phyloP scores from a whole-genome alignment of 148 eudicot genomes.

The Mesembryanthemum crystallinum region DNA sequence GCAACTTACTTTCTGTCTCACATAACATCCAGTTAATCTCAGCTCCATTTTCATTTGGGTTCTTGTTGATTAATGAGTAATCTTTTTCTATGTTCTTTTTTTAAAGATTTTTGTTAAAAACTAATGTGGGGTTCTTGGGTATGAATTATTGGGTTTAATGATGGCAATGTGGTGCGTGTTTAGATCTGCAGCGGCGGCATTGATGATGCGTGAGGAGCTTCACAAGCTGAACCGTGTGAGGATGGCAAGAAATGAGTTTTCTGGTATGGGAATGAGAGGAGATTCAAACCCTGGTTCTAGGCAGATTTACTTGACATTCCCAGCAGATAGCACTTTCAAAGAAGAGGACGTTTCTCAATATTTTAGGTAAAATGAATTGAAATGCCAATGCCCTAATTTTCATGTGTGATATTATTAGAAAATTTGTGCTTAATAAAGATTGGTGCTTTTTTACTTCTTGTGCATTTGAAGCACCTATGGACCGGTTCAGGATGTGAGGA shows the following conservation, averaged over 20 bases:
- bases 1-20: no score
- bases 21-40: no score
- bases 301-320: conserved; percentile 92
- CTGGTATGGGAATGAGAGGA: conserved; percentile 42
- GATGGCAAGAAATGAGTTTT: conserved; percentile 57
- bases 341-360: conserved; percentile 90
- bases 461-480: conserved; percentile 61
- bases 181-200: conserved; percentile 73
- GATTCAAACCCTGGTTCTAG: conserved; percentile 49
- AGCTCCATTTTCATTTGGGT: not conserved
- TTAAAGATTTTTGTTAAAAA: not conserved
- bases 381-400: not conserved
- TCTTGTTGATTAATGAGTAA: not conserved
- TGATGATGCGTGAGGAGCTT: conserved; percentile 71
- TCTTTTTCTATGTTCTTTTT: not conserved
- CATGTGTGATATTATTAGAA: not conserved
- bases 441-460: conserved; percentile 10
- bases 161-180: conserved; percentile 29
- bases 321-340: conserved; percentile 89
- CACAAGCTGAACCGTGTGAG: conserved; percentile 52
- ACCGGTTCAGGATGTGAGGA: conserved; percentile 96
- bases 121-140: conserved; percentile 12
- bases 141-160: conserved; percentile 16
- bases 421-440: not conserved
- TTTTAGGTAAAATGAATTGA: conserved; percentile 51